These are phyloP conservation scores for Ascoidea rubescens DNA, from an alignment of 805 yeast species.

Conservation along the genomic window DNA sequence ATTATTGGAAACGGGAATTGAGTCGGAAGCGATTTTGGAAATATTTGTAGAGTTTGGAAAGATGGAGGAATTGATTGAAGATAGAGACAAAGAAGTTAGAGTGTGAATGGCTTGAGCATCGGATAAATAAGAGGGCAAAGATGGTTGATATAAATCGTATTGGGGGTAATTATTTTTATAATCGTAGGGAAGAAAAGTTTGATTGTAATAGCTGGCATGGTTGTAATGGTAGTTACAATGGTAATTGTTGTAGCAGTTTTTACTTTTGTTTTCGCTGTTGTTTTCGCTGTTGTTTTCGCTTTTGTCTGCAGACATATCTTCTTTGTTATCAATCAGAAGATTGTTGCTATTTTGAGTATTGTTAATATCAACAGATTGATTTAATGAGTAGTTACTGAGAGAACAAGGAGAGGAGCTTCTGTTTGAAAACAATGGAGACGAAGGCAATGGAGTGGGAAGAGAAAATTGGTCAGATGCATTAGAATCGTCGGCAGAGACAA, in stretches of 20 bases:
- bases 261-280: too few species aligned
- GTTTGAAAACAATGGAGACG: too few species aligned
- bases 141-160: too few species aligned
- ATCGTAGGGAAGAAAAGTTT: not conserved
- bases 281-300: too few species aligned
- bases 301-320: too few species aligned
- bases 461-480: not conserved
- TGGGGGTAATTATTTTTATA: too few species aligned
- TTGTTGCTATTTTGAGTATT: too few species aligned
- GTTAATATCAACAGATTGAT: not conserved
- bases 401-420: not conserved
- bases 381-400: not conserved
- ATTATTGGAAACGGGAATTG: not conserved
- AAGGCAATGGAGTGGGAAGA: too few species aligned
- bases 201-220: not conserved
- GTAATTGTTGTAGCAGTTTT: too few species aligned
- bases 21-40: not conserved
- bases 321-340: too few species aligned
- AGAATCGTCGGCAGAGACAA: not conserved
- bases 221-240: not conserved
- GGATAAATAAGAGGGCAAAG: not conserved
- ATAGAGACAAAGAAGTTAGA: too few species aligned
- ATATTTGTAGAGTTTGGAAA: too few species aligned
- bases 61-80: not conserved
- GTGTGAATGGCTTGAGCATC: not conserved